A percentile compares a stretch with the other conserved stretches of the same genome.
phyloP scores from a whole-genome alignment of 306 rosid genomes.

The Vigna nakashimae region DNA sequence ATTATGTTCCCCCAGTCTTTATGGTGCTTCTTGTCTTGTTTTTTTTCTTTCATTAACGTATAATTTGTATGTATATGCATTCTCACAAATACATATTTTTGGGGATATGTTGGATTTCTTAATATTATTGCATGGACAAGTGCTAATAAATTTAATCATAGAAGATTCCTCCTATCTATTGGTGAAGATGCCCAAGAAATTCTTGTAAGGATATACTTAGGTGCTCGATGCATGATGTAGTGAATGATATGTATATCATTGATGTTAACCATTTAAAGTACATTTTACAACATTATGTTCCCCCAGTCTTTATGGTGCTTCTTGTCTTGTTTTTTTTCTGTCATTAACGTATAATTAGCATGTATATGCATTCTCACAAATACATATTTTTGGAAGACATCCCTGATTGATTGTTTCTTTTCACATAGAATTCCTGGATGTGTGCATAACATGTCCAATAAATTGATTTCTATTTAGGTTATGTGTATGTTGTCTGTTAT shows the following conservation, averaged over 20 bases:
- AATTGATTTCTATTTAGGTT: conserved; percentile 19
- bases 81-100: too few relatives aligned
- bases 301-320: conserved; percentile 26
- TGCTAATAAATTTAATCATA: background rate
- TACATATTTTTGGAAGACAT: background rate
- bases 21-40: conserved; percentile 29
- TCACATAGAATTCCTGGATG: background rate
- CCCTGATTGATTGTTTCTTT: conserved; percentile 26
- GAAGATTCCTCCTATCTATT: conserved; percentile 20
- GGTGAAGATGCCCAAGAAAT: conserved; percentile 3
- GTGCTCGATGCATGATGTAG: conserved; percentile 31
- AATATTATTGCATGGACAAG: background rate
- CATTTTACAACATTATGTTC: conserved; percentile 3
- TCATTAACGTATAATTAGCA: conserved; percentile 13
- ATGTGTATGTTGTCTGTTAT: conserved; percentile 24
- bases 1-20: background rate
- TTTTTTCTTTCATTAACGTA: too few relatives aligned
- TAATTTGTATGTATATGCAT: too few relatives aligned
- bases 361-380: conserved; percentile 1
- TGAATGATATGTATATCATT: conserved; percentile 3
- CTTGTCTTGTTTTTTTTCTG: background rate
- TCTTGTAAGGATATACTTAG: conserved; percentile 6
- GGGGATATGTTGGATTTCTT: conserved; percentile 16
- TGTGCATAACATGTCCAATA: conserved; percentile 1
- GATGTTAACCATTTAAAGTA: background rate